Conservation (phyloP, 345 rosid genomes). For the Cardamine chenopodiifolia region DNA sequence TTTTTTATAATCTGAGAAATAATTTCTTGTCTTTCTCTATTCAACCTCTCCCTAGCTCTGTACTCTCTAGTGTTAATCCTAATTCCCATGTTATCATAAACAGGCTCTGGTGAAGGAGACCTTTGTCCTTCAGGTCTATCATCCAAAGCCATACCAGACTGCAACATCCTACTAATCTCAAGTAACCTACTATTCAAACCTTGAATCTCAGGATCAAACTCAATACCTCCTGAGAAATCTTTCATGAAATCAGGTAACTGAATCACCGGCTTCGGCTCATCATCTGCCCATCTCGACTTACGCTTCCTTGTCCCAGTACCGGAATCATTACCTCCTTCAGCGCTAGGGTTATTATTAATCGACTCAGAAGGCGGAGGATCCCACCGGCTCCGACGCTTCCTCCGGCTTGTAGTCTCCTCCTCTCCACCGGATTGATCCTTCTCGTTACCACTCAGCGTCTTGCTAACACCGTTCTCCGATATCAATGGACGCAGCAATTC, state of each 20-base stretch:
- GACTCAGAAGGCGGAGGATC: constrained; percentile 65
- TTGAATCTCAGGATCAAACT: constrained; percentile 91
- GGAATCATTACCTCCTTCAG: constrained; percentile 46
- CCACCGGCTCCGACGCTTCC: constrained; percentile 86
- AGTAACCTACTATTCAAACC: constrained; percentile 80
- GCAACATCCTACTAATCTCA: constrained; percentile 81
- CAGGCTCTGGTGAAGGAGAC: constrained; percentile 95
- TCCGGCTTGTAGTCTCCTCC: constrained; percentile 77
- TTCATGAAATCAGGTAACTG: constrained; percentile 94
- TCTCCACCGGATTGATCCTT: constrained; percentile 80
- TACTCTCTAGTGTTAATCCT: constrained; percentile 88
- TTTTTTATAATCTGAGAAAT: constrained; percentile 85
- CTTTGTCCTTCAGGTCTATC: constrained; percentile 91
- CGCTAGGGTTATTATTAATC: constrained; percentile 35
- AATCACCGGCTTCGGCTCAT: constrained; percentile 81
- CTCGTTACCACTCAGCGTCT: constrained; percentile 63
- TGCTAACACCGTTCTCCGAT: constrained; percentile 66
- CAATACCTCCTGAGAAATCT: constrained; percentile 88
- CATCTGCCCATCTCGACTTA: constrained; percentile 92
- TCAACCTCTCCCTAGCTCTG: constrained; percentile 86
- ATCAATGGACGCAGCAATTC: constrained; percentile 49
- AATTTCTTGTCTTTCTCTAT: constrained; percentile 87
- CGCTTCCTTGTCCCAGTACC: constrained; percentile 69
- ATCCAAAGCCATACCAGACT: constrained; percentile 78
- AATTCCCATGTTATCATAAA: constrained; percentile 92